phyloP scores from a whole-genome alignment of 345 rosid species.

The Linum trigynum region DNA sequence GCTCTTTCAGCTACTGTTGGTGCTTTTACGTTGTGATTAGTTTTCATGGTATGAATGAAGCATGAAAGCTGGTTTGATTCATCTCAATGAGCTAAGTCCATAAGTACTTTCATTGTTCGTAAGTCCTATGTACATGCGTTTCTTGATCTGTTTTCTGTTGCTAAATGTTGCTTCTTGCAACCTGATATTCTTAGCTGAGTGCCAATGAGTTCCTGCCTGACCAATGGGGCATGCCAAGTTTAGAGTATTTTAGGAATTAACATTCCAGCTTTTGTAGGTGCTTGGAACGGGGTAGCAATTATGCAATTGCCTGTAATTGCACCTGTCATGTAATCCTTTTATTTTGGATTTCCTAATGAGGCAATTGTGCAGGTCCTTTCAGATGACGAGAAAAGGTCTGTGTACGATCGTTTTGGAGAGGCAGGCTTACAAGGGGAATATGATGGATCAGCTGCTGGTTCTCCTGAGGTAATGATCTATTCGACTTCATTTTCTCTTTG shows the following conservation, averaged over 20 bases:
- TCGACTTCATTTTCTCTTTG: slow-evolving; percentile 8
- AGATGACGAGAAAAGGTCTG: slow-evolving; percentile 83
- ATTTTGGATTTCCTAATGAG: slow-evolving; percentile 27
- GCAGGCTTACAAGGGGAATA: slow-evolving; percentile 55
- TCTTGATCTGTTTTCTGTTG: too few species aligned
- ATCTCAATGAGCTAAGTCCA: not conserved
- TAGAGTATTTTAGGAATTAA: too few species aligned
- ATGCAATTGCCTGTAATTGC: not conserved
- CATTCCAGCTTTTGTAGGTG: too few species aligned
- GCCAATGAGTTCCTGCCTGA: too few species aligned
- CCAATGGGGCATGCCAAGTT: too few species aligned
- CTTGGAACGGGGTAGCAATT: too few species aligned
- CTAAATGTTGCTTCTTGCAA: too few species aligned
- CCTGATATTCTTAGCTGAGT: too few species aligned
- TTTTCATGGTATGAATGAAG: not conserved
- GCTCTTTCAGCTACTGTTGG: not conserved
- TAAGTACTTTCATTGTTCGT: too few species aligned
- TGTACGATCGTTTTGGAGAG: slow-evolving; percentile 81
- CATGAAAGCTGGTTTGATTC: too few species aligned
- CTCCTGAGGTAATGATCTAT: slow-evolving; percentile 46
- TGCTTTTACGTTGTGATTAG: not conserved
- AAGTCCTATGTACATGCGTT: too few species aligned
- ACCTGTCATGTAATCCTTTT: not conserved
- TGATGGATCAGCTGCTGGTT: slow-evolving; percentile 39
- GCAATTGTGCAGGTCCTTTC: slow-evolving; percentile 69